Percentiles rank a stretch among this genome's conserved stretches.
Evolutionary conservation across 2,329 filamentous ascomycete species (phyloP).

Genomic region (Botrytis squamosa): DNA sequence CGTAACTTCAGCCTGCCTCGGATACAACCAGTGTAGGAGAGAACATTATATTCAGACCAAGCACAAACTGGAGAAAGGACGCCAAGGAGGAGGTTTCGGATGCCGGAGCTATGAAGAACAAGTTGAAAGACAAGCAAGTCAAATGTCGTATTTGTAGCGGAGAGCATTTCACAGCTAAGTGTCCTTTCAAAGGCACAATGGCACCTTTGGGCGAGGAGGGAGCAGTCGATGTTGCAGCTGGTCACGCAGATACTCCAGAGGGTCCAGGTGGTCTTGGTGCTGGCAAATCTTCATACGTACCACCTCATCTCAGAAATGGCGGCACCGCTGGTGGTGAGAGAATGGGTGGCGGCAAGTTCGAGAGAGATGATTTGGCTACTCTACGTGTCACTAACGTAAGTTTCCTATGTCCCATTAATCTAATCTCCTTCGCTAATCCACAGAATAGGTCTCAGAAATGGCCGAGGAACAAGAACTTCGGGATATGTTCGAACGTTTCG

Average conservation of each 20-base stretch:
- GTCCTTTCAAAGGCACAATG: slow-evolving; percentile 99
- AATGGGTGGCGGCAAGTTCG: slow-evolving; percentile 84
- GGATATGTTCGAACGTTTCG: slow-evolving; percentile 97
- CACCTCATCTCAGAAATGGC: slow-evolving; percentile 80
- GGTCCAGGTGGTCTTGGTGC: slow-evolving; percentile 58
- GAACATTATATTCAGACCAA: slow-evolving; percentile 96
- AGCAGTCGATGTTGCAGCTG: slow-evolving; percentile 53
- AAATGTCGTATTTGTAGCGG: slow-evolving; percentile 99
- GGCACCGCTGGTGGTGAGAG: slow-evolving; percentile 68
- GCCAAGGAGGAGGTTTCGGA: slow-evolving; percentile 79
- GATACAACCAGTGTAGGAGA: slow-evolving; percentile 52
- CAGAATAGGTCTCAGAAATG: slow-evolving; percentile 81
- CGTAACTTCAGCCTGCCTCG: slow-evolving; percentile 19
- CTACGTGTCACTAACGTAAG: slow-evolving; percentile 95
- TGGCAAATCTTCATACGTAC: slow-evolving; percentile 84
- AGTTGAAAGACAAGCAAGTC: slow-evolving; percentile 98
- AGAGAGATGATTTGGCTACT: slow-evolving; percentile 94
- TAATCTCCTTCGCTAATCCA: slow-evolving; percentile 25
- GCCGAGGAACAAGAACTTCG: slow-evolving; percentile 94
- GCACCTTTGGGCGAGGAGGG: slow-evolving; percentile 70
- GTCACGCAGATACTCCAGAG: slow-evolving; percentile 45
- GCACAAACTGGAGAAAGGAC: slow-evolving; percentile 89
- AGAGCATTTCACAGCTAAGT: slow-evolving; percentile 98
- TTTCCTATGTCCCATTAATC: slow-evolving; percentile 34
- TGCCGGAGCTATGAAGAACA: slow-evolving; percentile 72